These are phyloP conservation scores for Daldinia childiae DNA, from an alignment of 495 filamentous ascomycete species.

Conservation along the genomic window DNA sequence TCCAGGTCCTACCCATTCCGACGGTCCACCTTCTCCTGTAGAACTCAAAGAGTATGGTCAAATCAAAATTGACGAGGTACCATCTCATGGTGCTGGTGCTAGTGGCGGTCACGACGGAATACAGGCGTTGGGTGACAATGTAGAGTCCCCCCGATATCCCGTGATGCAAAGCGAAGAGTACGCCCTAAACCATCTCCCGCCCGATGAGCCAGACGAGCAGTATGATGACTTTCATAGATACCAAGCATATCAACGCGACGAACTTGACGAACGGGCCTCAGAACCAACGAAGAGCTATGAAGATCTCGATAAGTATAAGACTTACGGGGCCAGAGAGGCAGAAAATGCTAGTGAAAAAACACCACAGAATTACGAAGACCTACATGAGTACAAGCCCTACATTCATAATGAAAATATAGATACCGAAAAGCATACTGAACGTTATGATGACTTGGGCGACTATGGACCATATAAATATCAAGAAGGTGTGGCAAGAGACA, in stretches of 20 bases:
- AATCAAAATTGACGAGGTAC: conserved; percentile 44
- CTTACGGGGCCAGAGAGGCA: conserved; percentile 41
- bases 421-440: conserved; percentile 11
- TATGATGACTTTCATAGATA: conserved; percentile 45
- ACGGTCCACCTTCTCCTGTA: conserved; percentile 48
- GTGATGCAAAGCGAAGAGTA: conserved; percentile 46
- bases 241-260: conserved; percentile 13
- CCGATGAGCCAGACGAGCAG: conserved; percentile 37
- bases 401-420: conserved; percentile 29
- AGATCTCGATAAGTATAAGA: conserved; percentile 42
- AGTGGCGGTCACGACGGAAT: background rate
- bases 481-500: conserved; percentile 48
- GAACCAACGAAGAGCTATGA: conserved; percentile 33
- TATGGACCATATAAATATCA: conserved; percentile 48
- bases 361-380: conserved; percentile 21
- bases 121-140: background rate
- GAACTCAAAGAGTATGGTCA: conserved; percentile 53
- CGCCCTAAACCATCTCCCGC: conserved; percentile 45
- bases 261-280: conserved; percentile 13
- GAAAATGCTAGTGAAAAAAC: conserved; percentile 17
- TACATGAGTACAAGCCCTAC: conserved; percentile 42
- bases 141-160: conserved; percentile 9
- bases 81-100: conserved; percentile 16
- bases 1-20: conserved; percentile 43
- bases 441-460: conserved; percentile 41